These are phyloP conservation scores for Alternaria incomplexa DNA, from an alignment of 2,329 filamentous ascomycete genomes.

Conservation along the genomic window DNA sequence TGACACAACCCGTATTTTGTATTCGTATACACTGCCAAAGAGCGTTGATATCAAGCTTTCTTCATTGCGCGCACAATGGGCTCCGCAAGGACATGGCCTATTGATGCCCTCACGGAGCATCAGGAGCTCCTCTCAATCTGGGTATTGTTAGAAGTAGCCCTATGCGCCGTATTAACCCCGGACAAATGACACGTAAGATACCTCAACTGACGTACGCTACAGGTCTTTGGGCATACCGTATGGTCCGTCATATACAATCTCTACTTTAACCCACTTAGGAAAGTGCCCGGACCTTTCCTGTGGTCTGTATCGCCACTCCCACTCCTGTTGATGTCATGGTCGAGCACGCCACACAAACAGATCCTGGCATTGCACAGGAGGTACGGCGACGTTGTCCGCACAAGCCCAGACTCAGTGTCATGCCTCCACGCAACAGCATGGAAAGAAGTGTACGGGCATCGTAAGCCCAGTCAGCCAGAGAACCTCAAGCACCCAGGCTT, in stretches of 20 bases:
- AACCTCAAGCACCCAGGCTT: slow-evolving; percentile 11
- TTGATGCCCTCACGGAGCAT: neutral
- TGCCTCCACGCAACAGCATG: slow-evolving; percentile 11
- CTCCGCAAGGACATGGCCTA: neutral
- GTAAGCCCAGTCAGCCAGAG: slow-evolving; percentile 3
- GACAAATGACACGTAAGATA: neutral
- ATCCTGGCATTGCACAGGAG: slow-evolving; percentile 18
- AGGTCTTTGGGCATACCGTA: neutral
- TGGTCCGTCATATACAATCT: neutral
- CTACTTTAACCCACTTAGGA: neutral
- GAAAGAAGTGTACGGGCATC: slow-evolving; percentile 11
- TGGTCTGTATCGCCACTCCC: slow-evolving; percentile 4
- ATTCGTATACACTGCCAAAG: neutral
- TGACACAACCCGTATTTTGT: neutral
- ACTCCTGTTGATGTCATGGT: slow-evolving; percentile 1
- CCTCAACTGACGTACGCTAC: neutral
- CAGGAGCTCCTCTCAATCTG: neutral
- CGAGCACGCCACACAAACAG: neutral
- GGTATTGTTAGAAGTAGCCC: neutral
- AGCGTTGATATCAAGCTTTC: too few relatives aligned
- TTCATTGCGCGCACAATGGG: neutral
- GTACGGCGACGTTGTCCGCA: slow-evolving; percentile 20
- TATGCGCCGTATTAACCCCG: neutral
- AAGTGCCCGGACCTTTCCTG: neutral
- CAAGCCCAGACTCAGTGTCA: slow-evolving; percentile 20